phyloP scores from a whole-genome alignment of 2,329 filamentous ascomycete species.

The Atkinsonella texensis region DNA sequence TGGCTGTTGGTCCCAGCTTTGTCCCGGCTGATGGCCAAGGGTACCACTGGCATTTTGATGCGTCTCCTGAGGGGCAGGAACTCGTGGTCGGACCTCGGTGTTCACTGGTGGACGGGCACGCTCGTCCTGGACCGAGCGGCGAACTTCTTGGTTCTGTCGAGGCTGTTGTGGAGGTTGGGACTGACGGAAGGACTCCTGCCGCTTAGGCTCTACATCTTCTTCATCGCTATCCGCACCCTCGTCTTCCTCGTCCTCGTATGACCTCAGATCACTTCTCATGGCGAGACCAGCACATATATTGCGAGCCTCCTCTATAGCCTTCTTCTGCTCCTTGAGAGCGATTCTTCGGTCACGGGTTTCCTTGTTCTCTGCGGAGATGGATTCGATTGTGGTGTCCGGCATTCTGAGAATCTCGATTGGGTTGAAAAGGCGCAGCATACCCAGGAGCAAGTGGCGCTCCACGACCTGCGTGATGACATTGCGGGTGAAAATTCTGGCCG shows the following conservation, averaged over 20 bases:
- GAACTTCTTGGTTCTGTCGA: neutral
- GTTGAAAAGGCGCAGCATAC: constrained; percentile 40
- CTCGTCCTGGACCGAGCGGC: constrained; percentile 5
- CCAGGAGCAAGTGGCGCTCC: constrained; percentile 37
- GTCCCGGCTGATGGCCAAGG: constrained; percentile 11
- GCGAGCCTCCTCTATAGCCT: constrained; percentile 37
- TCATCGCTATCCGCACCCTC: constrained; percentile 20
- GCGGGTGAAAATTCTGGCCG: constrained; percentile 38
- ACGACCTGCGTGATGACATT: constrained; percentile 41
- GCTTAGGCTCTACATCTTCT: constrained; percentile 12
- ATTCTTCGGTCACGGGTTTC: constrained; percentile 37
- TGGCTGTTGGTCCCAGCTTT: constrained; percentile 6
- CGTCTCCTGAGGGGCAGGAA: constrained; percentile 12
- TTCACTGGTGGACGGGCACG: neutral
- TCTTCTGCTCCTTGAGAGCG: constrained; percentile 34
- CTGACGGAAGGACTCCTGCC: neutral
- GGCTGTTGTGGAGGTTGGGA: constrained; percentile 8
- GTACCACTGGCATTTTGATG: constrained; percentile 11
- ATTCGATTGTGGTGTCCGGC: constrained; percentile 31
- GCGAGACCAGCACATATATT: constrained; percentile 37
- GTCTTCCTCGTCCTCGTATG: constrained; percentile 24
- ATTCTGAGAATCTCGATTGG: constrained; percentile 38
- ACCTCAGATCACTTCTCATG: constrained; percentile 38
- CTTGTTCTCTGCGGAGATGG: constrained; percentile 41
- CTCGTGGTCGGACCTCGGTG: constrained; percentile 10